Evolutionary conservation across 2,329 filamentous ascomycete species (phyloP).

Genomic region (Colletotrichum tropicale): DNA sequence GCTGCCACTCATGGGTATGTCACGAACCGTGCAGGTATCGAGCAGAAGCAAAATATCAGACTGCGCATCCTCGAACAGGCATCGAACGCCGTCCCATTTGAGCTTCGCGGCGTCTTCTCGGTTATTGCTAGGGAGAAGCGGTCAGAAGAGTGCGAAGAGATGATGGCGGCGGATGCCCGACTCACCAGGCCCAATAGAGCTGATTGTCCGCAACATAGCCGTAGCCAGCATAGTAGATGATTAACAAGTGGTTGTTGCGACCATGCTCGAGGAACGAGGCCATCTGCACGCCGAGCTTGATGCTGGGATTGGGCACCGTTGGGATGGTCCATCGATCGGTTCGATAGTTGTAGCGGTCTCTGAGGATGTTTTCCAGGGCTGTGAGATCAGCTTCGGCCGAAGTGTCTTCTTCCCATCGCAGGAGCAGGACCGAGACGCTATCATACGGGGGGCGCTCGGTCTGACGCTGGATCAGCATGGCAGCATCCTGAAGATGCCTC

Average conservation of each 20-base stretch:
- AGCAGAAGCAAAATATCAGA: conserved; percentile 68
- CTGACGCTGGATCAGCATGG: conserved; percentile 69
- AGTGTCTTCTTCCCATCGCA: conserved; percentile 67
- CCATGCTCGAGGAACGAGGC: conserved; percentile 64
- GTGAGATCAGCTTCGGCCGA: conserved; percentile 57
- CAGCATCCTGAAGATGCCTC: conserved; percentile 70
- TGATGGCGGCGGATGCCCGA: conserved; percentile 21
- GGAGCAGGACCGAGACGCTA: conserved; percentile 62
- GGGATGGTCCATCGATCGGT: conserved; percentile 68
- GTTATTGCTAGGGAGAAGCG: conserved; percentile 50
- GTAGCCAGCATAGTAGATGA: conserved; percentile 69
- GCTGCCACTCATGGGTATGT: conserved; percentile 53
- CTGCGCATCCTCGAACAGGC: conserved; percentile 65
- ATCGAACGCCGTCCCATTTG: conserved; percentile 68
- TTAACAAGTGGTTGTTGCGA: conserved; percentile 62
- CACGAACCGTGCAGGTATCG: conserved; percentile 64
- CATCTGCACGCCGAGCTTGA: conserved; percentile 66
- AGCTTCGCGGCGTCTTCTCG: conserved; percentile 64
- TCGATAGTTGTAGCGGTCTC: conserved; percentile 64
- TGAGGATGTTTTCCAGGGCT: conserved; percentile 61
- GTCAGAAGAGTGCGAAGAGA: conserved; percentile 35
- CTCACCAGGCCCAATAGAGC: conserved; percentile 71
- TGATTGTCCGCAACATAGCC: conserved; percentile 64
- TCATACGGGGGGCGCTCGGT: conserved; percentile 62
- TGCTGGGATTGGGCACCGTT: conserved; percentile 60